Evolutionary conservation across 306 rosid species (phyloP).

Genomic region (Trifolium subterraneum): DNA sequence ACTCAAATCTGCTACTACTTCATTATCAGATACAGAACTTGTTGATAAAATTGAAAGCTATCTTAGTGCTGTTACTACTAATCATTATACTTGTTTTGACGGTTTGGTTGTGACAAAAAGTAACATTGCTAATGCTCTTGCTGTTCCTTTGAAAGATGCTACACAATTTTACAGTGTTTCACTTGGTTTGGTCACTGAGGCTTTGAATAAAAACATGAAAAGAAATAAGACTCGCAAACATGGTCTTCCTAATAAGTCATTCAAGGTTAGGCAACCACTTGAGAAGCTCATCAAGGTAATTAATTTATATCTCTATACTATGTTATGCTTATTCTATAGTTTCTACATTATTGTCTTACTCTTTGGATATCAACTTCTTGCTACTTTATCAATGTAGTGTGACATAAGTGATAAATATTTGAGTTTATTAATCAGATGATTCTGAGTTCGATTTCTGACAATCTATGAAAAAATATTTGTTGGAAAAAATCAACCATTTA

Average conservation of each 20-base stretch:
- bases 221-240: slow-evolving; percentile 41
- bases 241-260: slow-evolving; percentile 43
- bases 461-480: too few relatives aligned
- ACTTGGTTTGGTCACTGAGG: slow-evolving; percentile 66
- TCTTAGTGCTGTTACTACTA: slow-evolving; percentile 72
- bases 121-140: slow-evolving; percentile 45
- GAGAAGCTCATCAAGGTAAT: slow-evolving; percentile 71
- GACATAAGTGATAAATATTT: too few relatives aligned
- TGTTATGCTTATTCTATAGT: background rate
- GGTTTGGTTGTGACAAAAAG: slow-evolving; percentile 65
- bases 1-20: slow-evolving; percentile 2
- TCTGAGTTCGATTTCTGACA: too few relatives aligned
- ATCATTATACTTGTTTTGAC: slow-evolving; percentile 79
- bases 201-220: slow-evolving; percentile 49
- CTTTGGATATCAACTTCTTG: background rate
- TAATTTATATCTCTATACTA: slow-evolving; percentile 22
- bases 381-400: too few relatives aligned
- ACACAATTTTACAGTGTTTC: slow-evolving; percentile 72
- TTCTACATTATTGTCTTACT: background rate
- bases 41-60: slow-evolving; percentile 61
- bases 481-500: too few relatives aligned
- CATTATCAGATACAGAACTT: slow-evolving; percentile 30
- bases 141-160: slow-evolving; percentile 49
- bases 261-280: slow-evolving; percentile 59
- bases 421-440: too few relatives aligned